A percentile compares a stretch with the other conserved stretches of the same genome.
phyloP scores from a whole-genome alignment of 1,139 yeast genomes.

The Hyphopichia burtonii region DNA sequence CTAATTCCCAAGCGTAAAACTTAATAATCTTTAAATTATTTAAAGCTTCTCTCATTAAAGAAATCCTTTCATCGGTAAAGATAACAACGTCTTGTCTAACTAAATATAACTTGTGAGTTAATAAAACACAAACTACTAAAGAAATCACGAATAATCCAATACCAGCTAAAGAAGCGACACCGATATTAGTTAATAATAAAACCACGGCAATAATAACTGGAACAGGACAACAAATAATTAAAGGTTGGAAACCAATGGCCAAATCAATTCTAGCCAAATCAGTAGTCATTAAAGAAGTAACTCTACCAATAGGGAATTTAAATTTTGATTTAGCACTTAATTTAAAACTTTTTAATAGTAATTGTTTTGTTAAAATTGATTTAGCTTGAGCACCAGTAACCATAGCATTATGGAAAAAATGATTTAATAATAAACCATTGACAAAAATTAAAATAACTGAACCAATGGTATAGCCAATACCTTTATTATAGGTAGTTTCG shows the following conservation, averaged over 20 bases:
- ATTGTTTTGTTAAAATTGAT: conserved; percentile 39
- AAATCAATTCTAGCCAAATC: conserved; percentile 48
- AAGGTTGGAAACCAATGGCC: conserved; percentile 48
- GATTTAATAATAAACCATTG: conserved; percentile 44
- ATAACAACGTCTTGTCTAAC: conserved; percentile 41
- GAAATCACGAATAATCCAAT: conserved; percentile 44
- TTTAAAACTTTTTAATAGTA: conserved; percentile 39
- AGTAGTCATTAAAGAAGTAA: conserved; percentile 45
- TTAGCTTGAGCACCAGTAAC: conserved; percentile 47
- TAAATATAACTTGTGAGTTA: conserved; percentile 34
- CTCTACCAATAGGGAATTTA: conserved; percentile 38
- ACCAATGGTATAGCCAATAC: conserved; percentile 43
- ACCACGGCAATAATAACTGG: conserved; percentile 43
- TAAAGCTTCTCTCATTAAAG: conserved; percentile 45
- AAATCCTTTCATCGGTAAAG: conserved; percentile 42
- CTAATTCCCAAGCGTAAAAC: conserved; percentile 50
- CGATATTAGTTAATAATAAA: conserved; percentile 35
- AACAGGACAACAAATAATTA: conserved; percentile 44
- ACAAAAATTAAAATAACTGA: conserved; percentile 38
- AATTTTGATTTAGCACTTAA: conserved; percentile 34
- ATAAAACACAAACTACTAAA: conserved; percentile 34
- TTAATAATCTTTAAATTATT: conserved; percentile 43
- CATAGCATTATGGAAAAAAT: conserved; percentile 46
- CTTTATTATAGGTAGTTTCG: conserved; percentile 32
- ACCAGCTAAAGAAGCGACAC: conserved; percentile 43